Percentiles rank a stretch among this genome's conserved stretches.
Conservation (phyloP, 306 rosid genomes). For the Sphenostylis stenocarpa region DNA sequence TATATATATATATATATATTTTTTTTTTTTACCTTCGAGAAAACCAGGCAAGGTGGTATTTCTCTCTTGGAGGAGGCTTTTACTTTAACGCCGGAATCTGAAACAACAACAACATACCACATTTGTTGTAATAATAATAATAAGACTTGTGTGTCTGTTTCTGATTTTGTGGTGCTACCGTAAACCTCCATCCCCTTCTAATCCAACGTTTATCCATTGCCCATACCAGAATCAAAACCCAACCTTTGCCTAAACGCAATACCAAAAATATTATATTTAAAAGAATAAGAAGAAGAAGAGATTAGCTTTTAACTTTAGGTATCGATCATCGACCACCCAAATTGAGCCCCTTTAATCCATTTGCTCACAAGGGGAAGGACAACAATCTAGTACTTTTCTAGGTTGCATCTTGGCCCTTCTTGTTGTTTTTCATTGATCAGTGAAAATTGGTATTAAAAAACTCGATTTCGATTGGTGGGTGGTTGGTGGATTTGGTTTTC, state of each 20-base stretch:
- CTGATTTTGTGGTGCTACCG: neutral
- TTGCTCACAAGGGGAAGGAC: neutral
- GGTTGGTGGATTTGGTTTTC: neutral
- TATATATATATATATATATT: too few species aligned
- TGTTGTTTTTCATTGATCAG: slow-evolving; percentile 8
- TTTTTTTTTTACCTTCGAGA: neutral
- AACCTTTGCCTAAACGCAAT: slow-evolving; percentile 12
- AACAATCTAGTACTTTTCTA: neutral
- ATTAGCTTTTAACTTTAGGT: slow-evolving; percentile 21
- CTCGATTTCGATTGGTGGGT: neutral
- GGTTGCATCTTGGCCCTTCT: neutral
- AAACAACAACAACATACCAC: neutral
- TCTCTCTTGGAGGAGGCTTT: slow-evolving; percentile 15
- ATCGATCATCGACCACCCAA: slow-evolving; percentile 16
- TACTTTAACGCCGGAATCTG: slow-evolving; percentile 4
- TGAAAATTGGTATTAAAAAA: neutral
- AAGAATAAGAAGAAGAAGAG: neutral
- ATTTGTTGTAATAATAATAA: neutral
- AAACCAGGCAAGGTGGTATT: slow-evolving; percentile 7
- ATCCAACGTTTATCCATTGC: slow-evolving; percentile 22
- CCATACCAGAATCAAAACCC: slow-evolving; percentile 11
- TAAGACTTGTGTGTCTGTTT: neutral
- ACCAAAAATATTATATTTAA: neutral
- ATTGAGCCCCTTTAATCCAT: neutral
- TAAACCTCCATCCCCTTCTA: neutral